Evolutionary conservation across 2,329 filamentous ascomycete species (phyloP).

Genomic region (Pleomassaria siparia): DNA sequence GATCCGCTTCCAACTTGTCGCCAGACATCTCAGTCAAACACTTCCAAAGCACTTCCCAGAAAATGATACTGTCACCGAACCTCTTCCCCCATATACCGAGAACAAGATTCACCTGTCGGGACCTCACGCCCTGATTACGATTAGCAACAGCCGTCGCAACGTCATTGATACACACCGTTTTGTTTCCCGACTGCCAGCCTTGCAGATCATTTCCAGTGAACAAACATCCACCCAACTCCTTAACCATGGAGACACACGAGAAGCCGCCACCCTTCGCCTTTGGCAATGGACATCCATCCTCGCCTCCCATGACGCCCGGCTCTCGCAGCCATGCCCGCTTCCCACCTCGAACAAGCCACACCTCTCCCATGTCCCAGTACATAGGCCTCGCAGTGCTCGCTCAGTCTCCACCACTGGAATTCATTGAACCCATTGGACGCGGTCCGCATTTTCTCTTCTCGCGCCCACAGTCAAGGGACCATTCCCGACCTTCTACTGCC

Average conservation of each 20-base stretch:
- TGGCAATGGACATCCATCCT: slow-evolving; percentile 35
- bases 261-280: slow-evolving; percentile 30
- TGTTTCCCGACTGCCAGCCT: slow-evolving; percentile 22
- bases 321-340: slow-evolving; percentile 29
- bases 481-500: slow-evolving; percentile 41
- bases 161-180: slow-evolving; percentile 31
- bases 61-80: slow-evolving; percentile 46
- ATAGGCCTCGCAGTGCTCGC: slow-evolving; percentile 29
- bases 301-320: slow-evolving; percentile 42
- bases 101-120: slow-evolving; percentile 34
- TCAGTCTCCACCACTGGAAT: slow-evolving; percentile 42
- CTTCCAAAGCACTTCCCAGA: slow-evolving; percentile 33
- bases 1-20: slow-evolving; percentile 35
- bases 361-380: slow-evolving; percentile 38
- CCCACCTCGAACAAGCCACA: slow-evolving; percentile 32
- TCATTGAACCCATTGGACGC: slow-evolving; percentile 39
- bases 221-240: slow-evolving; percentile 20
- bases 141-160: slow-evolving; percentile 5
- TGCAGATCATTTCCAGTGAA: slow-evolving; percentile 32
- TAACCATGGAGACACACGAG: slow-evolving; percentile 36
- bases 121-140: slow-evolving; percentile 33
- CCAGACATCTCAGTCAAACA: slow-evolving; percentile 34
- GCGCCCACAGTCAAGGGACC: slow-evolving; percentile 35
- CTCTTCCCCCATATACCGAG: slow-evolving; percentile 35
- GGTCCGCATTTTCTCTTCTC: slow-evolving; percentile 41